Conservation (phyloP, 257 asterid species). For the Solanum peruvianum region DNA sequence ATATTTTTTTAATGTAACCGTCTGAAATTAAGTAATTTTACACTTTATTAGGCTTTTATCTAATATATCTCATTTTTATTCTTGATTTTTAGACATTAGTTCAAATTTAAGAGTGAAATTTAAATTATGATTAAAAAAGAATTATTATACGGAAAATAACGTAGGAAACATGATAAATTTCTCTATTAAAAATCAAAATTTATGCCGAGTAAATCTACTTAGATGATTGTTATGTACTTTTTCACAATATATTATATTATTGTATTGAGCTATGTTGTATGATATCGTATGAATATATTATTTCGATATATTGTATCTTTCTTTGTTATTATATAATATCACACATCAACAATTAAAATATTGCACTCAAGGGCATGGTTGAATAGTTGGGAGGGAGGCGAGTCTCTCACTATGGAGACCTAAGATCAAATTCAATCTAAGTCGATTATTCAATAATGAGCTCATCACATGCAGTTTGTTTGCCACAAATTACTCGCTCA, state of each 20-base stretch:
- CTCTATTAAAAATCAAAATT: neutral
- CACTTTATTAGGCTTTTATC: neutral
- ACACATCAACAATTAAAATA: no score
- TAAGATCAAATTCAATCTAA: neutral
- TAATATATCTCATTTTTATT: neutral
- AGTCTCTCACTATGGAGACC: neutral
- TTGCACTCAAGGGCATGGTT: no score
- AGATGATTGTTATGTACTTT: no score
- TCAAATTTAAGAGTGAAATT: neutral
- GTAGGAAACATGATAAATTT: neutral
- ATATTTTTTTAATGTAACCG: neutral
- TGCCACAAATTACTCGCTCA: neutral
- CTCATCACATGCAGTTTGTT: neutral
- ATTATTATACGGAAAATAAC: neutral
- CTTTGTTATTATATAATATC: no score
- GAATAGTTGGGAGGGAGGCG: no score
- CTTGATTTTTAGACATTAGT: neutral
- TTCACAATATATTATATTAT: no score
- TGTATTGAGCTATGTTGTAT: no score
- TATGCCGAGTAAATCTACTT: no score
- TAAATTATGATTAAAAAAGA: neutral
- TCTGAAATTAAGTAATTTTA: neutral
- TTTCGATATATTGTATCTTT: accelerated
- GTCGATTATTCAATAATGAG: no score
- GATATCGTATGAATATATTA: no score